Conservation (phyloP, 345 rosid species). For the Melastoma malabathricum region DNA sequence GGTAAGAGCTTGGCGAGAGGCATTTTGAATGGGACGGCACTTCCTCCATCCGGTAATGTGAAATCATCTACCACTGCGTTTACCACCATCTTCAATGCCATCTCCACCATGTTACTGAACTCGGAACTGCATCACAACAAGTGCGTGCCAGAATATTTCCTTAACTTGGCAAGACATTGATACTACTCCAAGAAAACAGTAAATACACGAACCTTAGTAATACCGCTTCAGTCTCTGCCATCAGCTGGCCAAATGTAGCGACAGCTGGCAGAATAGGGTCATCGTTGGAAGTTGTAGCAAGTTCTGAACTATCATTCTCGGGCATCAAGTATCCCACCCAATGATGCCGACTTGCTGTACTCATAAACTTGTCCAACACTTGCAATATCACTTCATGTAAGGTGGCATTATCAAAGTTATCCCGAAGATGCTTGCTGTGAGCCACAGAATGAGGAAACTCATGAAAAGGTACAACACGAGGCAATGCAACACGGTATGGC, state of each 20-base stretch:
- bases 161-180: background rate
- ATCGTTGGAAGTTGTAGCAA: slow-evolving; percentile 19
- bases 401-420: slow-evolving; percentile 28
- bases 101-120: slow-evolving; percentile 40
- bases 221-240: slow-evolving; percentile 66
- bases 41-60: slow-evolving; percentile 28
- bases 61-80: slow-evolving; percentile 43
- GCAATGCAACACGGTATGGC: no score
- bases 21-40: slow-evolving; percentile 29
- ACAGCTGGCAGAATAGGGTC: slow-evolving; percentile 16
- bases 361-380: slow-evolving; percentile 67
- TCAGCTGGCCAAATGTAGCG: slow-evolving; percentile 60
- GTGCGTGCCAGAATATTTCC: no score
- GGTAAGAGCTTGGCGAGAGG: slow-evolving; percentile 76
- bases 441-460: slow-evolving; percentile 1
- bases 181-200: no score
- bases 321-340: slow-evolving; percentile 83
- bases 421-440: slow-evolving; percentile 75
- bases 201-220: slow-evolving; percentile 46
- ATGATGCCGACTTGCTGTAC: slow-evolving; percentile 52
- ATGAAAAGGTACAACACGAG: background rate
- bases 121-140: slow-evolving; percentile 48
- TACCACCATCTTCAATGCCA: slow-evolving; percentile 44
- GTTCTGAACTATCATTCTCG: slow-evolving; percentile 27
- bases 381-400: slow-evolving; percentile 51